Percentiles rank a stretch among this genome's conserved stretches.
phyloP scores from a whole-genome alignment of 768 basidiomycete species.

The Hygrophorus russula region DNA sequence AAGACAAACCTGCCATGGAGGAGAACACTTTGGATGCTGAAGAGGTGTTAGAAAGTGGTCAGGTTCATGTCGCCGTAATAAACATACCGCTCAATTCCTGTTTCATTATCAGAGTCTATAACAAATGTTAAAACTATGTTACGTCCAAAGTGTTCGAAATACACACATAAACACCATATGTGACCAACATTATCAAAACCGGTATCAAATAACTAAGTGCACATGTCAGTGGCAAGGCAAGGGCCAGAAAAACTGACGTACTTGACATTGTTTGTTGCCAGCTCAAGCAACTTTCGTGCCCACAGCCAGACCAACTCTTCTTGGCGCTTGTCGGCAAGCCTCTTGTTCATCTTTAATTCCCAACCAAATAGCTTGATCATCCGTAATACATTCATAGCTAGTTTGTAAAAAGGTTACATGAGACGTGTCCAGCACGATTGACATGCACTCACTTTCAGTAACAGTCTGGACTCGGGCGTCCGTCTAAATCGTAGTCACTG shows the following conservation, averaged over 20 bases:
- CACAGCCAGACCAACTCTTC: slow-evolving; percentile 47
- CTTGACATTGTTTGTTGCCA: slow-evolving; percentile 34
- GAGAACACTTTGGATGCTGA: not conserved
- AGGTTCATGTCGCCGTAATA: not conserved
- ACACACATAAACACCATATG: slow-evolving; percentile 29
- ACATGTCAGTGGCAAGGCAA: no score
- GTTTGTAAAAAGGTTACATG: slow-evolving; percentile 12
- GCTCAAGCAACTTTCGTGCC: slow-evolving; percentile 38
- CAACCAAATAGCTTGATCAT: slow-evolving; percentile 69
- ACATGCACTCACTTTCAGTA: slow-evolving; percentile 38
- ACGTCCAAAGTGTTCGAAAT: no score
- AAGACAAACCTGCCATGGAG: not conserved
- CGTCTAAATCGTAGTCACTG: slow-evolving; percentile 10
- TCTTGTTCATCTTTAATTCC: slow-evolving; percentile 43
- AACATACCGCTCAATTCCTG: no score
- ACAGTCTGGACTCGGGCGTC: slow-evolving; percentile 53
- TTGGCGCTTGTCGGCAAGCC: slow-evolving; percentile 45
- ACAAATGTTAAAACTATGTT: not conserved
- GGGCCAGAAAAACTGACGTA: slow-evolving; percentile 13
- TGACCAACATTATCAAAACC: slow-evolving; percentile 13
- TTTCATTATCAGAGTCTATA: slow-evolving; percentile 18
- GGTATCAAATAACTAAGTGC: not conserved
- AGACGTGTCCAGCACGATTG: slow-evolving; percentile 5
- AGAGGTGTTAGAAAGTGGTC: not conserved
- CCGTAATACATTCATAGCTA: slow-evolving; percentile 45